Evolutionary conservation across 306 rosid genomes (phyloP).

Genomic region (Cicer bijugum): DNA sequence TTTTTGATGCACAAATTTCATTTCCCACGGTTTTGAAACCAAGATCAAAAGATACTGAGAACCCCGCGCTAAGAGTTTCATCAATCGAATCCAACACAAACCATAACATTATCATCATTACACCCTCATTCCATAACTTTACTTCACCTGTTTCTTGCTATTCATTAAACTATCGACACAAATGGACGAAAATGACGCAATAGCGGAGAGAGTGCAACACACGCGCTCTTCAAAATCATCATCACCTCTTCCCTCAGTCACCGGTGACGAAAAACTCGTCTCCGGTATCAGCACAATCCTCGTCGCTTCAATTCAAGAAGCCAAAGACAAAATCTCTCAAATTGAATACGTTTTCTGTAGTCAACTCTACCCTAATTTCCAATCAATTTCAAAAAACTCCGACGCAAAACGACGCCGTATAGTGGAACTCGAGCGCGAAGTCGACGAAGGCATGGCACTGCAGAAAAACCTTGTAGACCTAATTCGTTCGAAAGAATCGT

Average conservation of each 20-base stretch:
- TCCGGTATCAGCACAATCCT: constrained; percentile 75
- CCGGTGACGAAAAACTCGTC: constrained; percentile 51
- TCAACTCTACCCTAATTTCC: constrained; percentile 67
- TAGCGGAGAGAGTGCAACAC: not conserved
- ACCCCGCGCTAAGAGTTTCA: constrained; percentile 34
- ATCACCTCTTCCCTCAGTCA: constrained; percentile 36
- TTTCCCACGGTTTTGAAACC: no score
- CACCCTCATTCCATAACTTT: not conserved
- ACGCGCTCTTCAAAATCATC: constrained; percentile 47
- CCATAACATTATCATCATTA: no score
- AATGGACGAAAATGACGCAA: constrained; percentile 30
- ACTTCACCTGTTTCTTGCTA: not conserved
- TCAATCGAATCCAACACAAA: not conserved
- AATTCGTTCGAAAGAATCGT: constrained; percentile 53
- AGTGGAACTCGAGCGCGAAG: constrained; percentile 53
- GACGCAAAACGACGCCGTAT: constrained; percentile 50
- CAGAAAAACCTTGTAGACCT: constrained; percentile 54
- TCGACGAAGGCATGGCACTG: constrained; percentile 54
- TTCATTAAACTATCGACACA: not conserved
- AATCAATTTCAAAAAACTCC: constrained; percentile 50
- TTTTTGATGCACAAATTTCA: no score
- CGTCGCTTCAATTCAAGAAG: constrained; percentile 87
- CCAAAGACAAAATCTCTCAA: constrained; percentile 75
- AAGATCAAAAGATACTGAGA: not conserved
- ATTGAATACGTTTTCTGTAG: constrained; percentile 81